Conservation (phyloP, 1,284 basidiomycete species). For the Moesziomyces parantarcticus region DNA sequence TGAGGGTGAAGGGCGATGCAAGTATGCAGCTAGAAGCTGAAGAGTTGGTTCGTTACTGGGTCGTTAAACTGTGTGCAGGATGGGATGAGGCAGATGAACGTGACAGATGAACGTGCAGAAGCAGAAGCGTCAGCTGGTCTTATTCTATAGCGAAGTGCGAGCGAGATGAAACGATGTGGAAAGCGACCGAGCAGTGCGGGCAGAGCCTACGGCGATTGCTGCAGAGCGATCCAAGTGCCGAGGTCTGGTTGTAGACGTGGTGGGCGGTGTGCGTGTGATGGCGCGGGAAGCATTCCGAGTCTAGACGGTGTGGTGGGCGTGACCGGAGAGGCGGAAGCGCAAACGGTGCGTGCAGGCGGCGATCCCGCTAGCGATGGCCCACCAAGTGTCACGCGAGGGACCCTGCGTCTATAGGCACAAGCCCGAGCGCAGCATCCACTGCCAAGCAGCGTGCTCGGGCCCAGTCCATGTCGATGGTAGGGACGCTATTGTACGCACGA, state of each 20-base stretch:
- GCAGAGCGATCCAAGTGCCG: background rate
- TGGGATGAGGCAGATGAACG: slow-evolving; percentile 18
- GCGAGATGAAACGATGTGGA: slow-evolving; percentile 1
- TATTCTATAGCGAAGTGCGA: slow-evolving; percentile 14
- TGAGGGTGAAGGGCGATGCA: slow-evolving; percentile 14
- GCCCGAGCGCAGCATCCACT: background rate
- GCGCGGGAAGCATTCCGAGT: no score
- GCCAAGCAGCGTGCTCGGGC: no score
- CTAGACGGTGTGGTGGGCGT: background rate
- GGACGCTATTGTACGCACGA: background rate
- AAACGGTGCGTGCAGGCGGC: background rate
- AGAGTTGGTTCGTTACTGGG: slow-evolving; percentile 37
- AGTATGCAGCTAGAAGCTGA: background rate
- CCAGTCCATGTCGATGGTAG: background rate
- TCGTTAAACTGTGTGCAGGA: slow-evolving; percentile 29
- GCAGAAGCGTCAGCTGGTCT: slow-evolving; percentile 12
- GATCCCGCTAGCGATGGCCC: background rate
- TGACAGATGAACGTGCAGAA: slow-evolving; percentile 3
- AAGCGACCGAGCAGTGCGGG: background rate
- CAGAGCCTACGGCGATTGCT: background rate
- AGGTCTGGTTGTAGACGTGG: background rate
- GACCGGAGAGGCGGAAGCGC: no score
- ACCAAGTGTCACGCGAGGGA: background rate
- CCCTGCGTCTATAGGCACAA: background rate
- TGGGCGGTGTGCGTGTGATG: background rate